A percentile compares a stretch with the other conserved stretches of the same genome.
These are phyloP conservation scores for Dillenia turbinata DNA, from an alignment of 164 flowering plant species.

Conservation along the genomic window DNA sequence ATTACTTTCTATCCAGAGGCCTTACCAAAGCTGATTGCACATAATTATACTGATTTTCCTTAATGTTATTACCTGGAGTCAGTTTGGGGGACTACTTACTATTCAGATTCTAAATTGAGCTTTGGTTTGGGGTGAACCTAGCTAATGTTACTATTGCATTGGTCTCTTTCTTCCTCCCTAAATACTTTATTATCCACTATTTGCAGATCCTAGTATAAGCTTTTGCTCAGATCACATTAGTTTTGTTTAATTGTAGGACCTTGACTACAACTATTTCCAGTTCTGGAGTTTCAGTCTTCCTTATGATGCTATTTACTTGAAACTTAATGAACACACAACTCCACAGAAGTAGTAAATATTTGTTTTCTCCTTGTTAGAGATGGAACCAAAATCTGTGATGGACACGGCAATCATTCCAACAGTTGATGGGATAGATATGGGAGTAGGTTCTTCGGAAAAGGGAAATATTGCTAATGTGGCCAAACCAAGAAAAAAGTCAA, in stretches of 20 bases:
- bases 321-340: background rate
- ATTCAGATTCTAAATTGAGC: too few relatives aligned
- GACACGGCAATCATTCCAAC: slow-evolving; percentile 50
- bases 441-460: slow-evolving; percentile 67
- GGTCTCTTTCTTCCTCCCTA: too few relatives aligned
- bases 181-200: too few relatives aligned
- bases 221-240: too few relatives aligned
- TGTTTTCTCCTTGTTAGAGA: slow-evolving; percentile 32
- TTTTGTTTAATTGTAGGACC: background rate
- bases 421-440: slow-evolving; percentile 53
- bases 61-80: too few relatives aligned
- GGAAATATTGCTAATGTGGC: slow-evolving; percentile 34
- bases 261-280: background rate
- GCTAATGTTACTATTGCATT: too few relatives aligned
- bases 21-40: too few relatives aligned
- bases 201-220: background rate
- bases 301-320: background rate
- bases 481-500: slow-evolving; percentile 86
- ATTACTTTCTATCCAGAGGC: too few relatives aligned
- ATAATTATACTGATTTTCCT: too few relatives aligned
- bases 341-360: background rate
- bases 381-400: slow-evolving; percentile 77
- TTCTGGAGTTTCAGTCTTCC: slow-evolving; percentile 1
- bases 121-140: too few relatives aligned
- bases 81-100: too few relatives aligned